Evolutionary conservation across 1,284 basidiomycete genomes (phyloP).

Genomic region (Cutaneotrichosporon arboriforme): DNA sequence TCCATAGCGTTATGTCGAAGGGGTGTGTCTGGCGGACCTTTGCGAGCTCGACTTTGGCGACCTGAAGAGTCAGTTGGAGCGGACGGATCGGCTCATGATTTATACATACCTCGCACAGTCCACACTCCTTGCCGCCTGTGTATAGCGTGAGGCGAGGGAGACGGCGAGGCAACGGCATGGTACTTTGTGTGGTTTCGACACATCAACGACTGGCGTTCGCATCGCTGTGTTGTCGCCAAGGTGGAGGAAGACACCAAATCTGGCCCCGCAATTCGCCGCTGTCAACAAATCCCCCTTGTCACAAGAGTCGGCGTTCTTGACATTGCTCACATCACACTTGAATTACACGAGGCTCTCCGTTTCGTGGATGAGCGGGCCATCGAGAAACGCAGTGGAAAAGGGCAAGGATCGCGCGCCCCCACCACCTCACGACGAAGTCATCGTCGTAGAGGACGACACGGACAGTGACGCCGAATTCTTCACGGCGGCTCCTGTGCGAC

Average conservation of each 20-base stretch:
- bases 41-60: constrained; percentile 40
- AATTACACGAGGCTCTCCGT: no score
- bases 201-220: no score
- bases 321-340: background rate
- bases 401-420: constrained; percentile 12
- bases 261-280: background rate
- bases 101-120: constrained; percentile 42
- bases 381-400: constrained; percentile 5
- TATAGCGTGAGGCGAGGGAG: constrained; percentile 43
- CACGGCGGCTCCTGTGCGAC: constrained; percentile 12
- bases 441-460: constrained; percentile 9
- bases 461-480: constrained; percentile 34
- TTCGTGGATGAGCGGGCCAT: no score
- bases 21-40: constrained; percentile 32
- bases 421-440: background rate
- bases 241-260: no score
- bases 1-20: constrained; percentile 40
- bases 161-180: constrained; percentile 34
- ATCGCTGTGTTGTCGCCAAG: no score
- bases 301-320: background rate
- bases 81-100: background rate
- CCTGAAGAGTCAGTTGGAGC: constrained; percentile 15
- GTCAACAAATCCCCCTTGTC: background rate
- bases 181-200: no score
- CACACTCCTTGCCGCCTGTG: constrained; percentile 47